These are phyloP conservation scores for Candida oleophila DNA, from an alignment of 805 yeast species.

Conservation along the genomic window DNA sequence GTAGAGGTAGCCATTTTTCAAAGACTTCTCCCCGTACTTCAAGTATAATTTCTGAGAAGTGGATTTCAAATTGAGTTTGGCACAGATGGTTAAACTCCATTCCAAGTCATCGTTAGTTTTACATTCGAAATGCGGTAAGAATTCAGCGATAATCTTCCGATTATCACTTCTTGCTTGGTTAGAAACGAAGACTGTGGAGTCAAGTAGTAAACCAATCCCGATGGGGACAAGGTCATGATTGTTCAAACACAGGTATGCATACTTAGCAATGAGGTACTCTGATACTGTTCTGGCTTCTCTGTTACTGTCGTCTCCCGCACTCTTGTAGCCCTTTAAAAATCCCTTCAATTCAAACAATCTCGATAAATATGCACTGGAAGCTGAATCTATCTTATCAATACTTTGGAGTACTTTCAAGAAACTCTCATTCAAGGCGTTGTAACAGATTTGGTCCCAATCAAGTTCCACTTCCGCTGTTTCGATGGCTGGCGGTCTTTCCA, in stretches of 20 bases:
- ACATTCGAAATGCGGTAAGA: slow-evolving; percentile 60
- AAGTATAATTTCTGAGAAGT: slow-evolving; percentile 58
- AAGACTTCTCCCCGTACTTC: slow-evolving; percentile 45
- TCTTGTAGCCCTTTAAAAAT: slow-evolving; percentile 38
- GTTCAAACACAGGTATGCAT: slow-evolving; percentile 54
- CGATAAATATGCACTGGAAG: slow-evolving; percentile 64
- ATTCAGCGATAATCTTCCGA: slow-evolving; percentile 47
- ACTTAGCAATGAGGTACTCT: slow-evolving; percentile 54
- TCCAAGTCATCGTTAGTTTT: slow-evolving; percentile 74
- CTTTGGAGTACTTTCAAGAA: slow-evolving; percentile 56
- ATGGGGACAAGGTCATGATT: slow-evolving; percentile 58
- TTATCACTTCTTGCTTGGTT: slow-evolving; percentile 33
- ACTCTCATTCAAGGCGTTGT: slow-evolving; percentile 56
- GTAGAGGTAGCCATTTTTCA: slow-evolving; percentile 53
- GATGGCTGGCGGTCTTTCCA: slow-evolving; percentile 27
- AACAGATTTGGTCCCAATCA: slow-evolving; percentile 38
- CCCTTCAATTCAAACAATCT: slow-evolving; percentile 66
- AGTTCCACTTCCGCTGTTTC: slow-evolving; percentile 39
- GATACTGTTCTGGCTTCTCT: slow-evolving; percentile 39
- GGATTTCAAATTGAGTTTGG: slow-evolving; percentile 58
- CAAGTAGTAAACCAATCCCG: slow-evolving; percentile 61
- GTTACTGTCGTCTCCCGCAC: neutral
- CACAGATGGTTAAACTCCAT: slow-evolving; percentile 74
- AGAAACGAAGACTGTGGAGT: slow-evolving; percentile 43
- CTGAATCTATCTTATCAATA: slow-evolving; percentile 57